Conservation (phyloP, 257 asterid species). For the Solanum sitiens region DNA sequence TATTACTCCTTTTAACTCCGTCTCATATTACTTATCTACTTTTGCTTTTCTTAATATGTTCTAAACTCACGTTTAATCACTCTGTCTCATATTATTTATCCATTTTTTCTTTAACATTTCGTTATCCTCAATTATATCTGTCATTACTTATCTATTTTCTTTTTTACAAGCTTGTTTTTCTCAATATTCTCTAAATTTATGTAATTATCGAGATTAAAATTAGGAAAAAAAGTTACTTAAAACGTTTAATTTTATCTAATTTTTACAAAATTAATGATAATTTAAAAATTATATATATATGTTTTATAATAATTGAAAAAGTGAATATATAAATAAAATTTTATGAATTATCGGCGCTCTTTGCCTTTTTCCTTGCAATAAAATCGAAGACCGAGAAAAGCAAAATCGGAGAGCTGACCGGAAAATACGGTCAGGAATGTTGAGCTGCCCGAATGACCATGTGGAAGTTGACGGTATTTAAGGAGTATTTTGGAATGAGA, state of each 20-base stretch:
- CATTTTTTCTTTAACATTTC: neutral
- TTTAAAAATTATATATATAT: too few species aligned
- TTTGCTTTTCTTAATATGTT: neutral
- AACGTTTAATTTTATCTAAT: neutral
- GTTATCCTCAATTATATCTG: fast-evolving
- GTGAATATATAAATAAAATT: neutral
- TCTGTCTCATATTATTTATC: neutral
- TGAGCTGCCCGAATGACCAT: conserved; percentile 11
- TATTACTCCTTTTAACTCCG: too few species aligned
- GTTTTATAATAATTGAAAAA: neutral
- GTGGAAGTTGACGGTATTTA: neutral
- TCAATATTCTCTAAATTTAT: neutral
- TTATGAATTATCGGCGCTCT: conserved; percentile 32
- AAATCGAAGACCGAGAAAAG: conserved; percentile 49
- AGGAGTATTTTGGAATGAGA: conserved; percentile 3
- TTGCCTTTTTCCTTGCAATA: conserved; percentile 21
- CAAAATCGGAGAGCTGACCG: conserved; percentile 43
- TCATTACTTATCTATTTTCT: neutral
- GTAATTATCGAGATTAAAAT: too few species aligned
- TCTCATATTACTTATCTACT: neutral
- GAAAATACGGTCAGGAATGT: conserved; percentile 33
- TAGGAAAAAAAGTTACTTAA: neutral
- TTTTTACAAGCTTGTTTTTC: neutral
- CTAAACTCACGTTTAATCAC: neutral
- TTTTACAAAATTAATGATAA: too few species aligned